Conservation (phyloP, 1,284 basidiomycete species). For the Moesziomyces sp. region DNA sequence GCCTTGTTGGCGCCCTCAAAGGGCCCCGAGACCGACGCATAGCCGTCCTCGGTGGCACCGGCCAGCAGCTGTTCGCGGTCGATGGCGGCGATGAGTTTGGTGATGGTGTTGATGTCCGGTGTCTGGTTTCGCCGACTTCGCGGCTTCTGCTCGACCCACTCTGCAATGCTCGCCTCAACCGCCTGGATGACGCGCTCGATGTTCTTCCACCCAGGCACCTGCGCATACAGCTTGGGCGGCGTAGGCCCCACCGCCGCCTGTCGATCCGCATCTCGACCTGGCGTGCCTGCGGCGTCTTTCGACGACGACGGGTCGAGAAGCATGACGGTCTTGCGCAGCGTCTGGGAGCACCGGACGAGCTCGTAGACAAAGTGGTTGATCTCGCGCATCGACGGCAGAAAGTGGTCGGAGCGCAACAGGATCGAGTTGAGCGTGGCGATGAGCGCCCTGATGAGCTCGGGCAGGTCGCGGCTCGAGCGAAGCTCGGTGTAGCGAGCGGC, state of each 20-base stretch:
- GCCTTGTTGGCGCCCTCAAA: not conserved
- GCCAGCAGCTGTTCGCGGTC: conserved; percentile 49
- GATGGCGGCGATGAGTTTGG: conserved; percentile 48
- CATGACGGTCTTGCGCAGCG: conserved; percentile 33
- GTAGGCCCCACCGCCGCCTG: conserved; percentile 5
- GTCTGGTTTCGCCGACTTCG: conserved; percentile 24
- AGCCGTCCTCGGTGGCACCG: conserved; percentile 29
- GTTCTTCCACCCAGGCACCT: conserved; percentile 44
- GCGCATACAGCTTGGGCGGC: conserved; percentile 28
- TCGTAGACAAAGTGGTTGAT: conserved; percentile 57
- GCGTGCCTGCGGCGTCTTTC: not conserved
- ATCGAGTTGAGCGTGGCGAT: conserved; percentile 49
- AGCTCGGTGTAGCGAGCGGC: conserved; percentile 47
- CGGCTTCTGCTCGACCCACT: conserved; percentile 40
- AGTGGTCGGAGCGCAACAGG: conserved; percentile 49
- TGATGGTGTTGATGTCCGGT: conserved; percentile 40
- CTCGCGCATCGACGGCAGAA: conserved; percentile 47
- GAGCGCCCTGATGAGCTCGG: conserved; percentile 40
- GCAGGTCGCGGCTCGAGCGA: conserved; percentile 26
- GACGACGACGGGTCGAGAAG: conserved; percentile 21
- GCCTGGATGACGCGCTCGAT: conserved; percentile 41
- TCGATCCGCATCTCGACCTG: not conserved
- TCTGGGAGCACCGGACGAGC: conserved; percentile 40
- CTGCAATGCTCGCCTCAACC: conserved; percentile 43
- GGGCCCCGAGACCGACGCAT: not conserved